A percentile compares a stretch with the other conserved stretches of the same genome.
phyloP scores from a whole-genome alignment of 352 stramenopile species.

The Globisporangium abappressorium region DNA sequence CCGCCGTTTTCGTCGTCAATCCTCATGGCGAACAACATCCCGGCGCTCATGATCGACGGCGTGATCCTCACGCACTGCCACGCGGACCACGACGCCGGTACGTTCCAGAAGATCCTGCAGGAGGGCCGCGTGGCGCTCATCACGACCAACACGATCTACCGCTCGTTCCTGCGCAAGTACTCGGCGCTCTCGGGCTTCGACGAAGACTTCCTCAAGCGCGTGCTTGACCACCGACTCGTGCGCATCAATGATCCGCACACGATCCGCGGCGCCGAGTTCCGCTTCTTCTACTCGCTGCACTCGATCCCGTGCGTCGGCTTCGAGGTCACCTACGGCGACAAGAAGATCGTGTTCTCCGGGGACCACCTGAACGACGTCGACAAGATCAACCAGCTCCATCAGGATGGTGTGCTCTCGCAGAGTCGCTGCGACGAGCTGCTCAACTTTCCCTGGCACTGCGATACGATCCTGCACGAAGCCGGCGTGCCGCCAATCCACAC shows the following conservation, averaged over 20 bases:
- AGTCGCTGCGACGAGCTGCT: conserved; percentile 88
- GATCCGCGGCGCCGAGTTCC: conserved; percentile 93
- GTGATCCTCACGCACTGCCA: conserved; percentile 97
- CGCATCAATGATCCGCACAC: conserved; percentile 93
- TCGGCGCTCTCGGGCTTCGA: conserved; percentile 92
- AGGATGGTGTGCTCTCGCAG: conserved; percentile 85
- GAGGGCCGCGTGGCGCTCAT: conserved; percentile 93
- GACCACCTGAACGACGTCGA: conserved; percentile 96
- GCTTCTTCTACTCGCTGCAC: conserved; percentile 96
- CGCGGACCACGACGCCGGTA: conserved; percentile 95
- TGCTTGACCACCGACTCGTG: conserved; percentile 89
- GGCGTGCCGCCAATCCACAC: conserved; percentile 95
- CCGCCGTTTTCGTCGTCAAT: conserved; percentile 90
- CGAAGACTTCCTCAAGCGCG: conserved; percentile 87
- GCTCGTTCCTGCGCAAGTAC: conserved; percentile 96
- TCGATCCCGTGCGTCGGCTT: conserved; percentile 96
- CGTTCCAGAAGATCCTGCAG: conserved; percentile 96
- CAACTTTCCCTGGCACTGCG: conserved; percentile 92
- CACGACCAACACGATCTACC: conserved; percentile 96
- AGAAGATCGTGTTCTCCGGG: conserved; percentile 95
- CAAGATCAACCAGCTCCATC: conserved; percentile 74
- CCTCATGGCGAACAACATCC: conserved; percentile 84
- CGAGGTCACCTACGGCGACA: conserved; percentile 90
- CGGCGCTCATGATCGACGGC: conserved; percentile 92
- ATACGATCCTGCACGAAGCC: conserved; percentile 93